Conservation (phyloP, 2,329 filamentous ascomycete genomes). For the Pestalotiopsis sp. region DNA sequence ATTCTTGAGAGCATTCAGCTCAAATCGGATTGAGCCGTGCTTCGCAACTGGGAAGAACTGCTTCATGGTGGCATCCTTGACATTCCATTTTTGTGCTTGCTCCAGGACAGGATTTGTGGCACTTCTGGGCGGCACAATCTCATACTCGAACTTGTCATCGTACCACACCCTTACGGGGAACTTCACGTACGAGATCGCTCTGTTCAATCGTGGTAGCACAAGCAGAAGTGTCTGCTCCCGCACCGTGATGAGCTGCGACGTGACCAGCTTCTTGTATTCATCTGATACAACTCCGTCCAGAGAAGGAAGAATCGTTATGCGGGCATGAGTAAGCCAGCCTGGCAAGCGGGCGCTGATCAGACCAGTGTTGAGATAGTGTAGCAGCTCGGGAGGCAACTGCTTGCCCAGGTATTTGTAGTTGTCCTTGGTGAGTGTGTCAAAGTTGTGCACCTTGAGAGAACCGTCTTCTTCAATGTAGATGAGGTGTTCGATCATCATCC, state of each 20-base stretch:
- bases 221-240: slow-evolving; percentile 78
- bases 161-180: slow-evolving; percentile 86
- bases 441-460: slow-evolving; percentile 73
- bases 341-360: slow-evolving; percentile 79
- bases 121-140: slow-evolving; percentile 62
- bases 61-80: slow-evolving; percentile 61
- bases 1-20: slow-evolving; percentile 70
- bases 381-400: slow-evolving; percentile 85
- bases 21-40: slow-evolving; percentile 55
- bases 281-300: slow-evolving; percentile 80
- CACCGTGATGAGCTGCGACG: slow-evolving; percentile 71
- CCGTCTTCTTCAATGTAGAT: slow-evolving; percentile 80
- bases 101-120: slow-evolving; percentile 50
- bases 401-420: slow-evolving; percentile 90
- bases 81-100: slow-evolving; percentile 68
- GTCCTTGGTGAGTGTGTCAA: slow-evolving; percentile 75
- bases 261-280: slow-evolving; percentile 80
- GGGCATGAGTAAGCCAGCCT: slow-evolving; percentile 79
- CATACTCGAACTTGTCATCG: slow-evolving; percentile 67
- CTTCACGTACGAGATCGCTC: slow-evolving; percentile 80
- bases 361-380: slow-evolving; percentile 85
- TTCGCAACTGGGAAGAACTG: slow-evolving; percentile 47
- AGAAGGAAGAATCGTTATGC: slow-evolving; percentile 80
- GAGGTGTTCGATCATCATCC: slow-evolving; percentile 85
- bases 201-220: slow-evolving; percentile 76